These are phyloP conservation scores for Coemansia sp. DNA, from an alignment of 192 early-diverging fungal genomes.

Conservation along the genomic window DNA sequence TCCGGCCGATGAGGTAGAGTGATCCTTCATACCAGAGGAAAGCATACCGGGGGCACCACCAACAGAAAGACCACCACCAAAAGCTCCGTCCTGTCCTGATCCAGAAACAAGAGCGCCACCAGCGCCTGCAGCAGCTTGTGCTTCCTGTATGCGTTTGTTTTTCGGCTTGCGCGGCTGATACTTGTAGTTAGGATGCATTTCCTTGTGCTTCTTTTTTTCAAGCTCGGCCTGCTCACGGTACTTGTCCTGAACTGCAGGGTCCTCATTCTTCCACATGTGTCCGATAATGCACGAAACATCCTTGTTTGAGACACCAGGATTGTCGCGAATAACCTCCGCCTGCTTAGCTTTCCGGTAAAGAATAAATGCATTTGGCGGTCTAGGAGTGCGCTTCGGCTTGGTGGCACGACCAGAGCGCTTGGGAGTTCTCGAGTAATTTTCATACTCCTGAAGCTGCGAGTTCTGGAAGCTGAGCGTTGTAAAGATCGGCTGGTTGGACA, in stretches of 20 bases:
- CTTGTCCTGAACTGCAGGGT: conserved; percentile 51
- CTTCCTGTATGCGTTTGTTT: conserved; percentile 49
- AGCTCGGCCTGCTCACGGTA: conserved; percentile 55
- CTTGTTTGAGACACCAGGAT: conserved; percentile 58
- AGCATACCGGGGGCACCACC: conserved; percentile 18
- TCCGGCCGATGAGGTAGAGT: conserved; percentile 7
- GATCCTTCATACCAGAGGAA: conserved; percentile 36
- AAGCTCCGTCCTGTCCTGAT: conserved; percentile 27
- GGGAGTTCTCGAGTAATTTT: conserved; percentile 38
- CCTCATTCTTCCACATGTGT: conserved; percentile 58
- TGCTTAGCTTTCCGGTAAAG: conserved; percentile 59
- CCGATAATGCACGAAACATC: conserved; percentile 59
- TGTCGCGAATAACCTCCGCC: conserved; percentile 54
- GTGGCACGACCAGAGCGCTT: conserved; percentile 38
- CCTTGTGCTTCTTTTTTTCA: conserved; percentile 57
- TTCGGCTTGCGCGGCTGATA: conserved; percentile 59
- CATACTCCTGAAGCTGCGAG: conserved; percentile 52
- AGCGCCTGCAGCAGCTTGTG: conserved; percentile 27
- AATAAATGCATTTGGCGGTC: conserved; percentile 58
- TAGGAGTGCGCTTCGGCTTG: conserved; percentile 56
- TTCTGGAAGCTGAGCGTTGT: conserved; percentile 41
- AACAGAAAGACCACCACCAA: conserved; percentile 10
- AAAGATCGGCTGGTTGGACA: conserved; percentile 44
- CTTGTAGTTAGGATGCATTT: conserved; percentile 59
- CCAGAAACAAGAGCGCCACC: conserved; percentile 20